Percentiles rank a stretch among this genome's conserved stretches.
Evolutionary conservation across 169 alveolate genomes (phyloP).

Genomic region (Plasmodium malariae): DNA sequence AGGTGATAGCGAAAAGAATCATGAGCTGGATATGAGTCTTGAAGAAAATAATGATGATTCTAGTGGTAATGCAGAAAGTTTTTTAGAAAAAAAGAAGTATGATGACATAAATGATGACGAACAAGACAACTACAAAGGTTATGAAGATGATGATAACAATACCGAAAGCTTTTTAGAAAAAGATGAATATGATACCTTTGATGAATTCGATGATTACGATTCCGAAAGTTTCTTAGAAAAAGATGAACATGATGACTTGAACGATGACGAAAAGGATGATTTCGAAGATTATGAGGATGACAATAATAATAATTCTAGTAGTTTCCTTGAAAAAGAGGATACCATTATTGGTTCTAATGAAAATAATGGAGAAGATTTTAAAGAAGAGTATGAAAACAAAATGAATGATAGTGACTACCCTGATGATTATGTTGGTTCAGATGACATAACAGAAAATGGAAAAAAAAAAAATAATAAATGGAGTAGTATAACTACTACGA

Average conservation of each 20-base stretch:
- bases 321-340: background rate
- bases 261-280: background rate
- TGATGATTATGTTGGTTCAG: background rate
- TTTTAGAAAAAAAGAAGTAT: conserved; percentile 22
- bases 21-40: no score
- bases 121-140: background rate
- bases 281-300: conserved; percentile 10
- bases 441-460: background rate
- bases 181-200: conserved; percentile 43
- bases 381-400: conserved; percentile 15
- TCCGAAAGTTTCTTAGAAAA: conserved; percentile 32
- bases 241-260: conserved; percentile 15
- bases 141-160: conserved; percentile 16
- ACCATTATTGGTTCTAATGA: background rate
- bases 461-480: background rate
- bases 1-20: no score
- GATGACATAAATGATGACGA: background rate
- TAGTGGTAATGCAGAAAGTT: conserved; percentile 17
- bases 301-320: no score
- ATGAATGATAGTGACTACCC: background rate
- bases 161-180: conserved; percentile 41
- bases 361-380: conserved; percentile 14
- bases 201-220: conserved; percentile 20
- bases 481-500: background rate
- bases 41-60: no score